Percentiles rank a stretch among this genome's conserved stretches.
Evolutionary conservation across 352 stramenopile genomes (phyloP).

Genomic region (Pythium dissimile): DNA sequence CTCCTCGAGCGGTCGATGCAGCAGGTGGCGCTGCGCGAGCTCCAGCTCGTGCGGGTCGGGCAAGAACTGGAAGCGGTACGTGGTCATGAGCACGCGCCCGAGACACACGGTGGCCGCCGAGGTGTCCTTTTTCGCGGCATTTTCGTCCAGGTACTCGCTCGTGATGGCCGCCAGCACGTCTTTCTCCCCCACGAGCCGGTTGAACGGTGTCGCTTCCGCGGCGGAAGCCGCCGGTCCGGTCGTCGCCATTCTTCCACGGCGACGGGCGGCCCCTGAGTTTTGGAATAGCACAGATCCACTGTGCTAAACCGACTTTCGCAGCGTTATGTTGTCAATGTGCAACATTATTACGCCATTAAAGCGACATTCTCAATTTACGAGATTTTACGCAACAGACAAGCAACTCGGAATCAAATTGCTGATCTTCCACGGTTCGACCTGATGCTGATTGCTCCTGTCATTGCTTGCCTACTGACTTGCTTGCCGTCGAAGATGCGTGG

Average conservation of each 20-base stretch:
- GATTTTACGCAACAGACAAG: not conserved
- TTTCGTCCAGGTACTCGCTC: slow-evolving; percentile 71
- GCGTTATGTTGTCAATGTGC: no score
- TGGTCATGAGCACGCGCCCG: slow-evolving; percentile 79
- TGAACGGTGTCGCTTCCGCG: slow-evolving; percentile 20
- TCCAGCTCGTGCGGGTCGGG: slow-evolving; percentile 59
- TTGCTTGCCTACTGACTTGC: not conserved
- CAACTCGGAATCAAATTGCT: not conserved
- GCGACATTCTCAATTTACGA: no score
- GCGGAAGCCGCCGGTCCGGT: no score
- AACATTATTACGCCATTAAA: no score
- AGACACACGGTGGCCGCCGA: slow-evolving; percentile 55
- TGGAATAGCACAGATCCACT: no score
- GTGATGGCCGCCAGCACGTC: slow-evolving; percentile 74
- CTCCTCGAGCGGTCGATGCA: slow-evolving; percentile 53
- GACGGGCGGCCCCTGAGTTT: not conserved
- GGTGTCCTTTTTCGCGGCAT: slow-evolving; percentile 53
- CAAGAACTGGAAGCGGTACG: slow-evolving; percentile 81
- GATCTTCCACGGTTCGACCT: not conserved
- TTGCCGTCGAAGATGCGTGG: slow-evolving; percentile 27
- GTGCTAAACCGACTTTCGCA: no score
- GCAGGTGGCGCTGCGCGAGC: slow-evolving; percentile 44
- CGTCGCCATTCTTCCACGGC: not conserved
- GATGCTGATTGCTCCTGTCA: not conserved
- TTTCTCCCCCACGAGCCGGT: slow-evolving; percentile 64